phyloP scores from a whole-genome alignment of 1,139 yeast genomes.

The Kodamaea ohmeri region DNA sequence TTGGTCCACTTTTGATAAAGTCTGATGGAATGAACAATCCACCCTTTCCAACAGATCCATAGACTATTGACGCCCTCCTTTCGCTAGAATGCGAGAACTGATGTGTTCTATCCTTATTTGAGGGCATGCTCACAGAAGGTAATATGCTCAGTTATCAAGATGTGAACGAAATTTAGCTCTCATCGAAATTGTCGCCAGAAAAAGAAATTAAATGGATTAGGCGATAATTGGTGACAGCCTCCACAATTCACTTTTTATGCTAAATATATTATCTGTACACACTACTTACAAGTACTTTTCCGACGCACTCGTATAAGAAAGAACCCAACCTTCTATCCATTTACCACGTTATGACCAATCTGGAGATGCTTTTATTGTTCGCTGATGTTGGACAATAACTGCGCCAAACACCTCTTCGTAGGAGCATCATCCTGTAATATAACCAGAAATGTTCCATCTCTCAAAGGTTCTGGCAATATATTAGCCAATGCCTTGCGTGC shows the following conservation, averaged over 20 bases:
- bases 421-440: constrained; percentile 84
- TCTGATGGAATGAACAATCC: constrained; percentile 54
- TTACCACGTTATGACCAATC: not conserved
- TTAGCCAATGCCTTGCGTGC: constrained; percentile 86
- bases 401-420: constrained; percentile 84
- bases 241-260: not conserved
- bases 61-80: constrained; percentile 52
- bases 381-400: constrained; percentile 68
- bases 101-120: constrained; percentile 24
- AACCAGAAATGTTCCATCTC: constrained; percentile 84
- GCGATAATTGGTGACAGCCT: not conserved
- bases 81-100: constrained; percentile 48
- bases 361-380: constrained; percentile 21
- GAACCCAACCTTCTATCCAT: not conserved
- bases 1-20: constrained; percentile 22
- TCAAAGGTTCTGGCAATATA: constrained; percentile 80
- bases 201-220: not conserved
- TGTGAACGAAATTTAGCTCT: too few relatives aligned
- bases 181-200: constrained; percentile 1
- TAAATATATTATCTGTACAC: constrained; percentile 1
- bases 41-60: constrained; percentile 53
- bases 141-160: too few relatives aligned
- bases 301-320: not conserved
- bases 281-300: not conserved
- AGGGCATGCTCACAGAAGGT: constrained; percentile 12